phyloP scores from a whole-genome alignment of 179 eudicot species.

The Patellifolia procumbens region DNA sequence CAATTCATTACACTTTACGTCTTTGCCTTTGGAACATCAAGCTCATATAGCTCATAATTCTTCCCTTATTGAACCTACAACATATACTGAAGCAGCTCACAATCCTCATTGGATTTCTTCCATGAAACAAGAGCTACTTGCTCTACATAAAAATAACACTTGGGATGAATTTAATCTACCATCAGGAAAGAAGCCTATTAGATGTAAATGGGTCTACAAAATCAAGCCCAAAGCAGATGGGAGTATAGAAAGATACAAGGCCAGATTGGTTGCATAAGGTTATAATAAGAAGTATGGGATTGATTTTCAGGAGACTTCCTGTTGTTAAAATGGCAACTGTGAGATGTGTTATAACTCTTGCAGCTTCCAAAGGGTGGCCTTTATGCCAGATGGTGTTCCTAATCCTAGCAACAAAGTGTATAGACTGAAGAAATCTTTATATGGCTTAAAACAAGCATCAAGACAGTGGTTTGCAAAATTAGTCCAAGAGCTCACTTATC shows the following conservation, averaged over 20 bases:
- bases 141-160: neutral
- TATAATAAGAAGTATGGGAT: neutral
- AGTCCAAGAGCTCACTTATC: neutral
- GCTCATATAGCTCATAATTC: neutral
- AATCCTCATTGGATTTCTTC: neutral
- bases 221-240: neutral
- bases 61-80: neutral
- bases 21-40: no score
- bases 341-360: no score
- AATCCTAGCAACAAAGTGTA: neutral
- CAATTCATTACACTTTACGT: no score
- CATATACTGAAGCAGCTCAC: neutral
- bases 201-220: slow-evolving; percentile 12
- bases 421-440: neutral
- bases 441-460: neutral
- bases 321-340: no score
- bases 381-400: neutral
- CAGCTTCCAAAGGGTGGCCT: no score
- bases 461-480: neutral
- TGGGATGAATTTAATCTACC: neutral
- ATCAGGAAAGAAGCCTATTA: neutral
- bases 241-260: neutral
- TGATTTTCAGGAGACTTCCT: neutral
- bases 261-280: neutral
- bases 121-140: neutral